Base-by-base conservation (phyloP, 2,329 filamentous ascomycete species). In the Cercospora sp. region DNA sequence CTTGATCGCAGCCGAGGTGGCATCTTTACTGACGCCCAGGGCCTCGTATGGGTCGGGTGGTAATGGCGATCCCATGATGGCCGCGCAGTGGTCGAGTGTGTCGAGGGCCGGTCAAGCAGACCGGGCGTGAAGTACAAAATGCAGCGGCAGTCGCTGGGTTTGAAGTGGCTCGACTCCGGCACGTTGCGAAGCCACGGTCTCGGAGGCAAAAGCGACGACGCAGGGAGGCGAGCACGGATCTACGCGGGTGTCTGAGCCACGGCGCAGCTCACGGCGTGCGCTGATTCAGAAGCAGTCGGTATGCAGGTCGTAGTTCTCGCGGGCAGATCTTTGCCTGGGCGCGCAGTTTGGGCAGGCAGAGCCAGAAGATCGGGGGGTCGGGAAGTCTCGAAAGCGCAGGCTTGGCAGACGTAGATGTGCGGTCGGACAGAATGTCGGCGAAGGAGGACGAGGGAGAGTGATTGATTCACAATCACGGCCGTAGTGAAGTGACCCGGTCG, bases 21-120 rank as follows among this genome's bases (percentile, higher is more conserved):
- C 93, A 69, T 87, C 84, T 70, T 88, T 88, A 58, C 90, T 86
- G 53, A 99, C 81, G 34, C 85, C 88, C 4, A 99, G 88, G 61
- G 94, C 88, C 74, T 90, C 87, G 76, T 99, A 99, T 60, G 93
- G 94, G 82, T 98, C 92, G 70, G 88, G 85, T 34, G 87, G 81
- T 68, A 84, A 70, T n/a, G 70, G 70, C 55, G 68, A 70, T 18
- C 37, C 70, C 70, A 72, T 72, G 66, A 63, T 66, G 40, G 66
- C 43, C 45, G 45, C 45, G 45, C 45, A 51, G 57, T 30, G 53
- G 26, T 57, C 53, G 53, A 28, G 40, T 2, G 59, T 40, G 45
- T 57, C 60, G 43, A 43, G 59, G 34, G 66, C 67, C 62, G 69
- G 69, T 71, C 61, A 61, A 65, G 65, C 26, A 67, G 65, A 65